Evolutionary conservation across 1,139 yeast species (phyloP).

Genomic region (Geotrichum histeridarum): DNA sequence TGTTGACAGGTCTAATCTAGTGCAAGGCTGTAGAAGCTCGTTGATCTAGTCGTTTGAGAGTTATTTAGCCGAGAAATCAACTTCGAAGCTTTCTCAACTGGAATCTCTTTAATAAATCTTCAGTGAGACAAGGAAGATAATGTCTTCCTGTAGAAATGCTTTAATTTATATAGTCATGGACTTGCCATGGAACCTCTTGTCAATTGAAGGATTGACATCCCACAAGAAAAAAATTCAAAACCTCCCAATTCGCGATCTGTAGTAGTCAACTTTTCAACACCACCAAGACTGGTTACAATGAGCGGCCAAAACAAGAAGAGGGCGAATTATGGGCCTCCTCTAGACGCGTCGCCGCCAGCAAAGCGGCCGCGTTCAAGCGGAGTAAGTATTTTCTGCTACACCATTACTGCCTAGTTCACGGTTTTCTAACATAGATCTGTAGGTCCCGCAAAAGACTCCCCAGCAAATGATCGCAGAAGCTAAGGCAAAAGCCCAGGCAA

Average conservation of each 20-base stretch:
- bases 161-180: too few relatives aligned
- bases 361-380: slow-evolving; percentile 6
- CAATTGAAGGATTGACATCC: too few relatives aligned
- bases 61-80: too few relatives aligned
- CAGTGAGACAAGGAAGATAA: not conserved
- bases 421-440: not conserved
- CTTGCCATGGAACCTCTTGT: too few relatives aligned
- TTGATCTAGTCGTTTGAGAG: too few relatives aligned
- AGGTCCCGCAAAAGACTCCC: slow-evolving; percentile 4
- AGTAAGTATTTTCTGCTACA: slow-evolving; percentile 1
- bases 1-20: not conserved
- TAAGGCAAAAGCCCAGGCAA: slow-evolving; percentile 15
- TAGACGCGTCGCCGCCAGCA: slow-evolving; percentile 13
- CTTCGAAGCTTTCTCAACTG: too few relatives aligned
- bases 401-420: not conserved
- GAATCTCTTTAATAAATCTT: not conserved
- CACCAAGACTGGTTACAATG: slow-evolving; percentile 3
- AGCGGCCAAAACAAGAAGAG: slow-evolving; percentile 12
- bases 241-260: not conserved
- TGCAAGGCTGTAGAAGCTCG: too few relatives aligned
- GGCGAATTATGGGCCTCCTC: slow-evolving; percentile 10
- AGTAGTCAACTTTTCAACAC: not conserved
- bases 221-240: not conserved
- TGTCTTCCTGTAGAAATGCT: not conserved
- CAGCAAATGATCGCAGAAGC: slow-evolving; percentile 15